Evolutionary conservation across 345 rosid species (phyloP), one percentile per base, ranked within the genome.

Genomic region (Gossypium arboreum): DNA sequence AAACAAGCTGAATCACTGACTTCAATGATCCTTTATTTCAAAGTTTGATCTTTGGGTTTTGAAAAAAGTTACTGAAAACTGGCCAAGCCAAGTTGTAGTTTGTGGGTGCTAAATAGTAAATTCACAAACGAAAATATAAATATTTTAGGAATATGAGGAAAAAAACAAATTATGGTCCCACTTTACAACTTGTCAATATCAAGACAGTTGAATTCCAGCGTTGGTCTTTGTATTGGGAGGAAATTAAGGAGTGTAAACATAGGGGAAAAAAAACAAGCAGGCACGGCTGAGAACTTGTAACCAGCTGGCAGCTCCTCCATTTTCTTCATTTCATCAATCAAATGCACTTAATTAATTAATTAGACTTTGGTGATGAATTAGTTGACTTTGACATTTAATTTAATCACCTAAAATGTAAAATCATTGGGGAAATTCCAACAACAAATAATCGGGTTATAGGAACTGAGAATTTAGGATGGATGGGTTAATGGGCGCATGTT

Each of bases 101-200:
- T 34, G 39, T 4, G 39, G 39, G 39, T 4, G 39, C 7, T 4
- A 34, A 34, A 34, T 34, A 34, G 39, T 34, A 34, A 34, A 4
- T 4, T 34, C 41, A 34, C 41, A 34, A 5, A 5, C 41, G 41
- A 34, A 34, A 34, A 34, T 34, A 34, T 34, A 34, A 34, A 4
- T 34, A 34, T 34, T 34, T 34, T 34, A 34, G 41, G 41, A 34
- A 34, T 34, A 34, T 34, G 41, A 5, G 41, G 41, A 1, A 5
- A 34, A 34, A 34, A 34, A 29, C 66, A 9, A 15, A 20, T 13
- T 27, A 9, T 7, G 68, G 78, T 62, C 68, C 56, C 68, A 59
- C 62, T 7, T 13, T 9, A 60, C 62, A 73, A 10, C 56, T 58
- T 61, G 79, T 73, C 73, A 20, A 20, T 20, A 20, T 66, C 54